Base-by-base conservation (phyloP, 768 basidiomycete genomes). In the Naganishia kalamii region DNA sequence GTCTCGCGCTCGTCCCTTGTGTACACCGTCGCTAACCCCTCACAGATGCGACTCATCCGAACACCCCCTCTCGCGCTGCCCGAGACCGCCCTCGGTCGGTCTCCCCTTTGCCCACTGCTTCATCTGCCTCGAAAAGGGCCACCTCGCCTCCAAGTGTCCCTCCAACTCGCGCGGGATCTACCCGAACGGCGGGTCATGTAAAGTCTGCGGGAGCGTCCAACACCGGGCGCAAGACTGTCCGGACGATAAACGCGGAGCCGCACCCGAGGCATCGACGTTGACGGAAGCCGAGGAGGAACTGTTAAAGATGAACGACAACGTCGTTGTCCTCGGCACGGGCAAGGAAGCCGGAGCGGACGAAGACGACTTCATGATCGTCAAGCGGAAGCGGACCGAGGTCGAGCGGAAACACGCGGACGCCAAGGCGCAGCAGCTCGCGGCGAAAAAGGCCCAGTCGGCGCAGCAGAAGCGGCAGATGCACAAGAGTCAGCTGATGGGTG, bases 31-130 rank as follows among this genome's bases (percentile, higher is more conserved):
- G 15, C 25, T 8, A 44, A 23, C 13, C 19, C 25, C 37, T 23
- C 60, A 15, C 70, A 92, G 92, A 70, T 96, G 92, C 70, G 88
- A 90, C 48, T 90, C 90, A 2, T 82, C 81, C 5, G 83, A 81
- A 60, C 92, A 97, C 69, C 87, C 82, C 15, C 82, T 97, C 1
- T 85, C 89, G n/a, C 82, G 81, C 35, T 97, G 93, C 77, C 86
- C 82, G 66, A 85, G 85, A 70, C 82, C 84, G 4, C 32, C 50
- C 3, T 68, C 66, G 7, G 79, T 79, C 21, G 83, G 90, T 74
- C 81, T 91, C 3, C 93, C 92, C 0, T 92, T 85, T 70, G 92
- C 93, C 0, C 88, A 87, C 3, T 97, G 93, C 79, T 97, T 92
- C 74, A 88, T 97, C 21, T 97, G 93, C 74, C 85, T 84, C 3